Base-by-base conservation (phyloP, 352 stramenopile genomes). In the Blastocystis sp. region DNA sequence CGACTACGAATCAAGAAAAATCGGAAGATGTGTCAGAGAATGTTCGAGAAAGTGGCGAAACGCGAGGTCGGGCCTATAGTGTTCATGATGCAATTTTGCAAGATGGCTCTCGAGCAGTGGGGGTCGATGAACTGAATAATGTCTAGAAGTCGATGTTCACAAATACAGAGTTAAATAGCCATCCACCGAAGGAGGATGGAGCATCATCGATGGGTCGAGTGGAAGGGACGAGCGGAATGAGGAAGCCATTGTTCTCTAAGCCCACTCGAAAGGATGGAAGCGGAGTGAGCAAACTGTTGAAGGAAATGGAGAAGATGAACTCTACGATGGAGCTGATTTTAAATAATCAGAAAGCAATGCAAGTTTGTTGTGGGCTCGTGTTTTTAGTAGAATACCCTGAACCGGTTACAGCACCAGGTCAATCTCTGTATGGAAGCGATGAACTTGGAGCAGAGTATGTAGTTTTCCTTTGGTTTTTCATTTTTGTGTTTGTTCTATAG, bases 61-160 rank as follows among this genome's bases (percentile, higher is more conserved):
- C 43, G n/a, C 73, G 73, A 23, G 20, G 15, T 15, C 73, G 73
- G 3, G 47, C 47, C 3, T 84, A 66, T 55, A 84, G 73, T 43
- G 73, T 84, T 29, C 73, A 84, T 45, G 73, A 84, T 64, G 54
- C 68, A 5, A 84, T 84, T 84, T 55, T 84, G 3, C 73, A 84
- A 45, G 62, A 20, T 18, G 68, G 26, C 3, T 29, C 20, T 37
- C 20, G 39, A 18, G 18, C 50, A 59, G 50, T 59, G 13, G 50
- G 1, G 50, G 3, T 3, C 1, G 50, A 13, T 34, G 50, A n/a
- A 59, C 50, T n/a, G 50, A 0, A n/a, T 59, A 13, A 13, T n/a
- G 50, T 59, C 11, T 59, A 59, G 50, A 59, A 59, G 50, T 59
- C 50, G 11, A 59, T 59, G 50, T 59, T 59, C 50, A 59, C 50